Evolutionary conservation across 352 stramenopile genomes (phyloP), one percentile per base, ranked within the genome.

Genomic region (Peronospora belbahrii): DNA sequence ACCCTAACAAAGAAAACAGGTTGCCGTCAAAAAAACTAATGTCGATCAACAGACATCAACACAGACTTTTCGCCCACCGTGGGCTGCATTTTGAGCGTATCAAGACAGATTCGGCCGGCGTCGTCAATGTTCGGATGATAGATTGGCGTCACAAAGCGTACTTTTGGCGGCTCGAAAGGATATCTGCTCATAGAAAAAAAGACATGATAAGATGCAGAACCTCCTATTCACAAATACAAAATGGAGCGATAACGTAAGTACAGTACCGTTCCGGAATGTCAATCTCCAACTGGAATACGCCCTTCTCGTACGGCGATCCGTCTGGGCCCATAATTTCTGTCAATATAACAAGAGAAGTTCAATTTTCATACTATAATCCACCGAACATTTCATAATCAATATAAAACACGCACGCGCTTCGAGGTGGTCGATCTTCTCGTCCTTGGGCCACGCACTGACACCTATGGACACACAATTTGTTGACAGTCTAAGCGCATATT

Each of bases 21-120:
- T 30, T 18, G 22, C 34, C 17, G 33, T 33, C 22, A 55, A 32
- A 24, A 36, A 2, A 25, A 11, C 14, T 13, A n/a, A n/a, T n/a
- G 18, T 41, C 19, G 18, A 31, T 7, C 15, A 28, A 32, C 38
- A 31, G n/a, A n/a, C 23, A 35, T n/a, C 22, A 41, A 9, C 22
- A 44, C 17, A 14, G 17, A 9, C 27, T 33, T 7, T 9, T 4
- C 34, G 10, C 25, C 37, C 9, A 83, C 78, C 67, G 91, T 88
- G 13, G 85, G 85, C 46, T 88, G 82, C 83, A 91, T 94, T 65
- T 96, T 96, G 41, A 95, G 76, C 9, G 83, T 94, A 55, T 96
- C 85, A 4, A 96, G 71, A 44, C 84, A 96, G 36, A 96, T 96
- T 20, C 86, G 74, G 3, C 86, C 86, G 2, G 62, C 77, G 41